Percentiles rank a stretch among this genome's conserved stretches.
These are phyloP conservation scores for Crithidia mellificae DNA, from an alignment of 208 protist genomes.

Conservation along the genomic window DNA sequence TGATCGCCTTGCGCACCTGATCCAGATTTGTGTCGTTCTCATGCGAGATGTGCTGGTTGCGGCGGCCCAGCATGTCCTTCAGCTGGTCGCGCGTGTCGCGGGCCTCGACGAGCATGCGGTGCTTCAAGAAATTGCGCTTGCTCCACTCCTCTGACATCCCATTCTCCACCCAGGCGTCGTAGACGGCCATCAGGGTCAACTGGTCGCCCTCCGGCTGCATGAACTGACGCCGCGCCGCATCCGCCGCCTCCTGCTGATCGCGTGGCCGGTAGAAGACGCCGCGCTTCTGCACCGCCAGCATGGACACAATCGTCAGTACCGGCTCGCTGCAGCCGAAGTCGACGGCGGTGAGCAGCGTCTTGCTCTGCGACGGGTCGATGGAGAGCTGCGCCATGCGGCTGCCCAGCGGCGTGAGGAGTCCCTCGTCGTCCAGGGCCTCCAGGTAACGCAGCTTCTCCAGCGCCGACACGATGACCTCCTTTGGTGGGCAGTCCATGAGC, in stretches of 20 bases:
- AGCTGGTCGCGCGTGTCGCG: conserved; percentile 98
- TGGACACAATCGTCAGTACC: conserved; percentile 98
- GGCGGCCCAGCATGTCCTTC: conserved; percentile 93
- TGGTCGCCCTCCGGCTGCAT: conserved; percentile 97
- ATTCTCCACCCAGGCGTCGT: conserved; percentile 89
- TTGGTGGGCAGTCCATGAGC: conserved; percentile 97
- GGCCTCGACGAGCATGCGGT: conserved; percentile 94
- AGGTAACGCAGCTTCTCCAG: conserved; percentile 97
- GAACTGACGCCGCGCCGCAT: conserved; percentile 97
- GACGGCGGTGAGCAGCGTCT: conserved; percentile 97
- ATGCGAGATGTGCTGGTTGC: conserved; percentile 94
- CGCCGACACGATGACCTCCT: conserved; percentile 94
- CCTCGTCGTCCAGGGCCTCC: conserved; percentile 98
- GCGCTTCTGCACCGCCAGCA: conserved; percentile 94
- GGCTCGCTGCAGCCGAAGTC: conserved; percentile 97
- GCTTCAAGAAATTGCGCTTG: conserved; percentile 98
- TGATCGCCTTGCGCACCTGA: conserved; percentile 95
- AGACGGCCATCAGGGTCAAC: conserved; percentile 97
- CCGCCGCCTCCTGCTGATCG: conserved; percentile 91
- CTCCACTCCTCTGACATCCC: conserved; percentile 96
- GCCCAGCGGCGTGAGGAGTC: conserved; percentile 97
- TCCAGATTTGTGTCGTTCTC: conserved; percentile 90
- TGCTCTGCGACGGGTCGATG: conserved; percentile 97
- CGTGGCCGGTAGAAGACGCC: conserved; percentile 92
- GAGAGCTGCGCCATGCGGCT: conserved; percentile 99